A percentile compares a stretch with the other conserved stretches of the same genome.
These are phyloP conservation scores for Aspergillus pseudotamarii DNA, from an alignment of 2,329 filamentous ascomycete species.

Conservation along the genomic window DNA sequence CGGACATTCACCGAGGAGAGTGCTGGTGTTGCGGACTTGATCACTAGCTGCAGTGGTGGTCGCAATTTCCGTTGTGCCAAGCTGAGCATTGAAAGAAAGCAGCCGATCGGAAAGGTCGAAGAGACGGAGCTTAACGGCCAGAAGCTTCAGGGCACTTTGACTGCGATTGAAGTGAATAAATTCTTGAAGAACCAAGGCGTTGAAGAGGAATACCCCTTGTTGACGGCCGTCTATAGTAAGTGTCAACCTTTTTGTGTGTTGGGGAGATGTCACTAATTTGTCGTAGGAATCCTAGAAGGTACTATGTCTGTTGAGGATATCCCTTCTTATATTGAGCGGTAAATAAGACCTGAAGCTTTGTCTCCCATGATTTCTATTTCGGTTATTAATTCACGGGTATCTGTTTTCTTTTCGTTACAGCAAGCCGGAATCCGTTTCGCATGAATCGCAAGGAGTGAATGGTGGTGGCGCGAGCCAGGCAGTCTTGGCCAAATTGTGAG, in stretches of 20 bases:
- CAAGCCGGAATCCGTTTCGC: conserved; percentile 19
- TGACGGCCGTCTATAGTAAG: conserved; percentile 78
- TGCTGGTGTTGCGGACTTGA: conserved; percentile 91
- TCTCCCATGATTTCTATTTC: conserved; percentile 10
- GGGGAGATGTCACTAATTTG: conserved; percentile 23
- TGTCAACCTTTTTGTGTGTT: conserved; percentile 16
- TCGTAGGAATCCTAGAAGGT: conserved; percentile 71
- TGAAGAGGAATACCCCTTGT: conserved; percentile 85
- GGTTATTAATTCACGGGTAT: conserved; percentile 23
- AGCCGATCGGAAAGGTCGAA: conserved; percentile 86
- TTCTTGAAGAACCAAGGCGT: conserved; percentile 79
- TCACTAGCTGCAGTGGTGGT: conserved; percentile 89
- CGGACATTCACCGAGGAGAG: conserved; percentile 96
- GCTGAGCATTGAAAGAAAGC: conserved; percentile 77
- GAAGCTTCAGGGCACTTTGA: conserved; percentile 92
- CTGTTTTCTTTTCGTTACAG: conserved; percentile 19
- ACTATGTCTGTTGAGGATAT: conserved; percentile 79
- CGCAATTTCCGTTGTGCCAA: conserved; percentile 94
- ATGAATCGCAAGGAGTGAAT: conserved; percentile 12
- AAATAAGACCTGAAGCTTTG: conserved; percentile 27
- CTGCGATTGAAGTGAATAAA: conserved; percentile 85
- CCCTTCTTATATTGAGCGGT: conserved; percentile 64
- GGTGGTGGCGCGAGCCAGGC: conserved; percentile 16
- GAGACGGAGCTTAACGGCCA: conserved; percentile 89
- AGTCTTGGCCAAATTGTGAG: conserved; percentile 19